Conservation (phyloP, 148 eudicot species). For the Silene latifolia region DNA sequence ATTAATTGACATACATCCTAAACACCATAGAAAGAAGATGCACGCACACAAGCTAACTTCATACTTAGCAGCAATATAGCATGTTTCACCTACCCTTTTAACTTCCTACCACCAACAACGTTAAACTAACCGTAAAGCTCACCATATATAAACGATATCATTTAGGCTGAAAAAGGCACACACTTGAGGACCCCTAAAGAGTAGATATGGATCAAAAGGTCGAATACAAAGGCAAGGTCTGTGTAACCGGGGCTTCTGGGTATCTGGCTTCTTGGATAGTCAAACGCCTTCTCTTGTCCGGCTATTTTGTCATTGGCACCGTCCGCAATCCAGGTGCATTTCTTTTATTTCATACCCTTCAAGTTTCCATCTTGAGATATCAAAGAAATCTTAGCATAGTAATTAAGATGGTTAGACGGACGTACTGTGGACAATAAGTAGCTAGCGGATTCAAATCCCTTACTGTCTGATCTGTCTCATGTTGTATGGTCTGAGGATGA, state of each 20-base stretch:
- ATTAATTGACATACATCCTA: background rate
- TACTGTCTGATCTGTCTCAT: too few relatives aligned
- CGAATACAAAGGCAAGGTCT: conserved; percentile 51
- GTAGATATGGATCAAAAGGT: conserved; percentile 25
- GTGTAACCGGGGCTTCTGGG: conserved; percentile 95
- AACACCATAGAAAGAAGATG: background rate
- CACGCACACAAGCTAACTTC: conserved; percentile 13
- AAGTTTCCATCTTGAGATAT: too few relatives aligned
- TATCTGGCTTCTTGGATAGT: conserved; percentile 89
- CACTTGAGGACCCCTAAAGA: background rate
- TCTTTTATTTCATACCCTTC: background rate
- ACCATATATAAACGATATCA: conserved; percentile 7
- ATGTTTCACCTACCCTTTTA: conserved; percentile 23
- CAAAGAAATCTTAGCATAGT: too few relatives aligned
- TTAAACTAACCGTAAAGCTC: background rate
- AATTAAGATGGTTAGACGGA: too few relatives aligned
- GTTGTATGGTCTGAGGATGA: too few relatives aligned
- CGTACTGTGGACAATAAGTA: too few relatives aligned
- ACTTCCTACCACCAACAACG: conserved; percentile 6
- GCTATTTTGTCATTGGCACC: conserved; percentile 74
- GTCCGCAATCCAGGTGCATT: conserved; percentile 75
- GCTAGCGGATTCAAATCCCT: too few relatives aligned
- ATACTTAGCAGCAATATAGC: too few relatives aligned
- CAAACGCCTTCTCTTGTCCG: conserved; percentile 64
- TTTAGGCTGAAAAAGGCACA: background rate